phyloP scores from a whole-genome alignment of 1,284 basidiomycete genomes.

The Stygiomarasmius scandens region DNA sequence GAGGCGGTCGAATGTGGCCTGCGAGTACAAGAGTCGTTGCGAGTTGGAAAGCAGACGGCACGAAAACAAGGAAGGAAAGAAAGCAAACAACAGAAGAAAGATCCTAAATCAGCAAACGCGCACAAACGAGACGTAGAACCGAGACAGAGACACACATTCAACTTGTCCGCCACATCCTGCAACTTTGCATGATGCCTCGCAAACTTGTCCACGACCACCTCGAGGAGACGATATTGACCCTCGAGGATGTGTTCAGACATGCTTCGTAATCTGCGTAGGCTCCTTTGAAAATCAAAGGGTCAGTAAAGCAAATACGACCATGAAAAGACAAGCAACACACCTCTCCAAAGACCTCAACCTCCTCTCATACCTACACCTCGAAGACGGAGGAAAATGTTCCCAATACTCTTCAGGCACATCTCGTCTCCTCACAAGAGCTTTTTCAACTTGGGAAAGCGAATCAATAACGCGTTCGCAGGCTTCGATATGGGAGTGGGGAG shows the following conservation, averaged over 20 bases:
- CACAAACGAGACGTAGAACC: background rate
- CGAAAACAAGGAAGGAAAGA: background rate
- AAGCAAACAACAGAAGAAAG: background rate
- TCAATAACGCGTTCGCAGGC: conserved; percentile 2
- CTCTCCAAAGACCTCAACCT: conserved; percentile 1
- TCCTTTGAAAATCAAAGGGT: background rate
- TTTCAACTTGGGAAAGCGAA: background rate
- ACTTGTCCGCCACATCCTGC: conserved; percentile 18
- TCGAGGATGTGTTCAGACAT: conserved; percentile 5
- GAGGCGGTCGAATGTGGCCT: conserved; percentile 22
- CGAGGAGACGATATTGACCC: conserved; percentile 2
- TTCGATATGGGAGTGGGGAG: background rate
- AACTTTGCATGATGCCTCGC: conserved; percentile 17
- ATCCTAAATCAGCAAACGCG: background rate
- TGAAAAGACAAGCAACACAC: background rate
- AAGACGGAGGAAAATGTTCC: conserved; percentile 4
- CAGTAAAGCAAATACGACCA: background rate
- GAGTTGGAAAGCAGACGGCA: no score
- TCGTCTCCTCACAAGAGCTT: background rate
- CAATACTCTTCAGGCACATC: conserved; percentile 9
- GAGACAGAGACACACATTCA: conserved; percentile 14
- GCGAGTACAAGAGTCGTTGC: no score
- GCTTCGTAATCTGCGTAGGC: conserved; percentile 9
- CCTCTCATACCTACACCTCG: conserved; percentile 3
- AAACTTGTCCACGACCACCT: conserved; percentile 11